Evolutionary conservation across 108 stramenopile species (phyloP), one percentile per base, ranked within the genome.

Genomic region (Conticribra weissflogii): DNA sequence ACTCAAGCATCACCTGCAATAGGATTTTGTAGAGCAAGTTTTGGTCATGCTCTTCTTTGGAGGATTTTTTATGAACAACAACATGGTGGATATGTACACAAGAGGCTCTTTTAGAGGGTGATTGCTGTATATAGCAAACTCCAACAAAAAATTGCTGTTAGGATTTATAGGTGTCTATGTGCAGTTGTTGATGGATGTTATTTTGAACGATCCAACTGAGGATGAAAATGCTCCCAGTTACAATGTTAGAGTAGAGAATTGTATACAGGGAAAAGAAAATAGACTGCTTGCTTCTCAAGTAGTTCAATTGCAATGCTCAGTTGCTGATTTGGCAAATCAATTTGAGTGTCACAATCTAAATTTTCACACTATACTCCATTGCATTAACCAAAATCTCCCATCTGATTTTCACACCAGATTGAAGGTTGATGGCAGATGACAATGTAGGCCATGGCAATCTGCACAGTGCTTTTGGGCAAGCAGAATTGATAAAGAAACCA

Each of bases 1-100:
- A 41, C 19, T 52, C 58, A 3, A 46, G 66, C 9, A 33, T 75
- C 14, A 47, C 74, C 22, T 59, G 68, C 23, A 55, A 66, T 12
- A 60, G 58, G 74, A 53, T 75, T 16, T 33, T 59, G 22, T 16
- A 34, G 54, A 22, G 30, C 44, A 4, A 36, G 54, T 54, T 48
- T 54, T 54, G 66, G 66, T 28, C 24, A 54, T 25, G 50, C 50
- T 1, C 24, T 69, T 2, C 28, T 69, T 7, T 54, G 50, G 24
- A 19, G 36, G 8, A 22, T 56, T 18, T 66, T 54, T 54, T 3
- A 54, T 21, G 9, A 49, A 3, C 17, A 28, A 15, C 45, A 25
- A 46, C 61, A 29, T 18, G 64, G 59, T 41, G 53, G 33, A 47
- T 18, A 59, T 0, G 51, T 4, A 12, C 3, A 15, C 27, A 65